Conservation (phyloP, 1,139 yeast species). For the Debaryomyces udenii region DNA sequence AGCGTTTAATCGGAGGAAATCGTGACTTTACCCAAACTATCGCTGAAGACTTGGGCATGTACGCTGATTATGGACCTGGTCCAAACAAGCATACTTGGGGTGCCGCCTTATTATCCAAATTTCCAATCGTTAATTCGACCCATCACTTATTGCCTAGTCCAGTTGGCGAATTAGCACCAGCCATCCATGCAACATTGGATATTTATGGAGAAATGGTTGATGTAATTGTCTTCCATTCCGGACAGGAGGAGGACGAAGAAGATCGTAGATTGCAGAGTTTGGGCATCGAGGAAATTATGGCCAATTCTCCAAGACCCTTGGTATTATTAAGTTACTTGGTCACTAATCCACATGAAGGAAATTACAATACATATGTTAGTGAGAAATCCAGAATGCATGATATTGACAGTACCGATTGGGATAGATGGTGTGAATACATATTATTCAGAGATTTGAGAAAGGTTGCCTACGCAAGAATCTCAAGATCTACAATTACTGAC, state of each 20-base stretch:
- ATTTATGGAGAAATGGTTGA: constrained; percentile 87
- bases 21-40: constrained; percentile 89
- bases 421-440: constrained; percentile 98
- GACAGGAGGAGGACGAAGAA: constrained; percentile 96
- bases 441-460: constrained; percentile 84
- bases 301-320: constrained; percentile 71
- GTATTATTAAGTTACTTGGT: constrained; percentile 87
- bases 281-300: constrained; percentile 80
- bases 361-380: constrained; percentile 89
- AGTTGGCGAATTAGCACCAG: constrained; percentile 97
- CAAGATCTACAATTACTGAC: constrained; percentile 92
- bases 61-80: constrained; percentile 96
- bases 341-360: constrained; percentile 82
- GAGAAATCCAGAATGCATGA: constrained; percentile 85
- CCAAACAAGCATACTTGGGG: constrained; percentile 99
- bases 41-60: constrained; percentile 93
- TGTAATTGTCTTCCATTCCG: constrained; percentile 95
- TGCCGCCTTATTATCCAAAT: constrained; percentile 85
- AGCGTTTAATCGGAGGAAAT: constrained; percentile 91
- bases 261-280: constrained; percentile 88
- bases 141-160: constrained; percentile 94
- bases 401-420: constrained; percentile 92
- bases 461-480: constrained; percentile 90
- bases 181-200: constrained; percentile 92
- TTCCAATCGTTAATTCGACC: constrained; percentile 87